Conservation (phyloP, 1,284 basidiomycete species). For the Vanrija sp. region DNA sequence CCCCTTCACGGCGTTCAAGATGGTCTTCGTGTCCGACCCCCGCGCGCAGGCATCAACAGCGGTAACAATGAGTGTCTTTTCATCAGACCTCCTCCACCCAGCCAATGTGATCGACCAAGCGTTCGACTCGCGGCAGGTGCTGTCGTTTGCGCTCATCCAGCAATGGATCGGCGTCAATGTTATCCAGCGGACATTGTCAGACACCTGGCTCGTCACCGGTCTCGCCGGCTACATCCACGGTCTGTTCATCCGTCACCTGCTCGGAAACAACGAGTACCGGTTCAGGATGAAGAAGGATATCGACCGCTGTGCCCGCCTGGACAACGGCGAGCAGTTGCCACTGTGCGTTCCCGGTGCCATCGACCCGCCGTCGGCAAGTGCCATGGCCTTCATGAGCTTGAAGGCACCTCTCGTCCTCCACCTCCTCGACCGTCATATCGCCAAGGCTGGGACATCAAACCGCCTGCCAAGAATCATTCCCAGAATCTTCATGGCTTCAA, state of each 20-base stretch:
- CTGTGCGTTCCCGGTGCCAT: conserved; percentile 79
- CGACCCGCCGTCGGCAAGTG: conserved; percentile 74
- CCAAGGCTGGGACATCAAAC: conserved; percentile 90
- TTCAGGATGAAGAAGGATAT: conserved; percentile 95
- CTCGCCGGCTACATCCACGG: conserved; percentile 86
- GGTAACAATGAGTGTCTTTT: conserved; percentile 76
- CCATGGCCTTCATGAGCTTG: conserved; percentile 84
- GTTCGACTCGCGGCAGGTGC: conserved; percentile 78
- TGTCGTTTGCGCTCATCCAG: conserved; percentile 83
- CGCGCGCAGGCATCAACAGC: conserved; percentile 73
- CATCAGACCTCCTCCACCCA: conserved; percentile 79
- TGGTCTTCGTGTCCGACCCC: conserved; percentile 92
- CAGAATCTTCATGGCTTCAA: conserved; percentile 88
- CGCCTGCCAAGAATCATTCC: conserved; percentile 93
- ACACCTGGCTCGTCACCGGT: conserved; percentile 94
- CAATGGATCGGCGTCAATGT: conserved; percentile 99
- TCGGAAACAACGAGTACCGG: conserved; percentile 97
- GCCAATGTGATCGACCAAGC: conserved; percentile 90
- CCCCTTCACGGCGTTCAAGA: conserved; percentile 90
- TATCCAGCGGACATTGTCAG: conserved; percentile 88
- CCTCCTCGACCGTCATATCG: conserved; percentile 87
- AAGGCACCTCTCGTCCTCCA: conserved; percentile 93
- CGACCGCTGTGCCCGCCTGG: conserved; percentile 83
- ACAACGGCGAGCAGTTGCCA: conserved; percentile 85
- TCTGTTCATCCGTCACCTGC: conserved; percentile 76